Percentiles rank a stretch among this genome's conserved stretches.
Conservation (phyloP, 148 eudicot species). For the Chenopodium berlandieri region DNA sequence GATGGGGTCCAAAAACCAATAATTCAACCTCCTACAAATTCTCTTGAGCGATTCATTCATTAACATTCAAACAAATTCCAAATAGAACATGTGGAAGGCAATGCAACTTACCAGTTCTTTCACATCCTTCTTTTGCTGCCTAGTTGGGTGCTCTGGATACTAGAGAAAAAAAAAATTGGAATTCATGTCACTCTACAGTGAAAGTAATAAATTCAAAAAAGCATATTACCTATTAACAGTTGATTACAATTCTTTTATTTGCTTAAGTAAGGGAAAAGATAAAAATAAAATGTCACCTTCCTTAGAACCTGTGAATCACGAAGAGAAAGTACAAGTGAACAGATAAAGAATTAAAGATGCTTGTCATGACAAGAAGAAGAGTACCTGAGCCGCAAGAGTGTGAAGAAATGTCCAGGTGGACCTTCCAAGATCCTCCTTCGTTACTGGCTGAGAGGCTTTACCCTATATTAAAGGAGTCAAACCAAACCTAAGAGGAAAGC, state of each 20-base stretch:
- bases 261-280: neutral
- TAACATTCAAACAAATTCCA: neutral
- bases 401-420: conserved; percentile 97
- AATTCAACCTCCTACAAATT: neutral
- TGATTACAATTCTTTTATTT: neutral
- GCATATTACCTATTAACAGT: neutral
- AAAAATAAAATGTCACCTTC: neutral
- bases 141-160: conserved; percentile 90
- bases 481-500: conserved; percentile 8
- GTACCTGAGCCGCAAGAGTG: conserved; percentile 94
- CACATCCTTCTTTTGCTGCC: conserved; percentile 92
- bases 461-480: conserved; percentile 40
- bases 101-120: conserved; percentile 74
- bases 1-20: neutral
- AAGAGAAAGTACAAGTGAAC: neutral
- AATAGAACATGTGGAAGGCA: neutral
- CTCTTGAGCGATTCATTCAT: neutral
- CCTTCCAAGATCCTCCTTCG: conserved; percentile 87
- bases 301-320: neutral
- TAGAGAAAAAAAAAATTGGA: conserved; percentile 32
- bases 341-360: neutral
- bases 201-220: neutral
- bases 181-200: neutral
- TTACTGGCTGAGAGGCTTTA: conserved; percentile 49
- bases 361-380: conserved; percentile 8